Evolutionary conservation across 2,329 filamentous ascomycete genomes (phyloP).

Genomic region (Calonectria pteridis): DNA sequence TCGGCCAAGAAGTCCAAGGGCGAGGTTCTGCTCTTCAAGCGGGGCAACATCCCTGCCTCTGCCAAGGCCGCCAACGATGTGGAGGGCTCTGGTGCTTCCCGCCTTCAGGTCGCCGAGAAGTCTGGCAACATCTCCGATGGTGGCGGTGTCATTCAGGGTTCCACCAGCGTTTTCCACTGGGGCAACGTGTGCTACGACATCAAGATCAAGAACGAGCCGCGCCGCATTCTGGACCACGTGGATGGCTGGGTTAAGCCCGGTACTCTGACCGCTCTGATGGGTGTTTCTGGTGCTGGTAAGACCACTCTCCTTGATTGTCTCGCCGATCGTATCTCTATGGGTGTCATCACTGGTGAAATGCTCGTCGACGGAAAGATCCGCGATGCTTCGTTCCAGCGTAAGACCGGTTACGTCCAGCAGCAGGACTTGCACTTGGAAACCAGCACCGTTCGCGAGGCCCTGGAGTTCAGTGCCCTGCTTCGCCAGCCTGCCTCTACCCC

Average conservation of each 20-base stretch:
- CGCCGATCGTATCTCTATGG: conserved; percentile 79
- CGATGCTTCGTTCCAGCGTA: conserved; percentile 77
- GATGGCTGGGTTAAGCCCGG: conserved; percentile 83
- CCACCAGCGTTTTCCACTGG: conserved; percentile 73
- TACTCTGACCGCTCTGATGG: conserved; percentile 79
- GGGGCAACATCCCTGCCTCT: conserved; percentile 49
- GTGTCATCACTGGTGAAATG: conserved; percentile 78
- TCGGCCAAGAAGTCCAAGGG: conserved; percentile 68
- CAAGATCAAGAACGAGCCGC: conserved; percentile 73
- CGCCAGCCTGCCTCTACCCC: conserved; percentile 59
- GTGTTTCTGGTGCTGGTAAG: conserved; percentile 63
- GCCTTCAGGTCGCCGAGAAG: conserved; percentile 38
- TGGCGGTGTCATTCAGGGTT: conserved; percentile 39
- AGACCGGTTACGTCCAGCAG: conserved; percentile 79
- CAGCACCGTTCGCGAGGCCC: conserved; percentile 61
- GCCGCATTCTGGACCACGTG: conserved; percentile 77
- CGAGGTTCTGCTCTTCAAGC: conserved; percentile 70
- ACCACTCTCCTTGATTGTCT: conserved; percentile 75
- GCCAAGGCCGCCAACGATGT: conserved; percentile 36
- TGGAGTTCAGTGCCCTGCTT: conserved; percentile 57
- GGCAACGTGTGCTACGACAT: conserved; percentile 80
- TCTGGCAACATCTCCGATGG: conserved; percentile 4
- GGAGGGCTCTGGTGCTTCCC: conserved; percentile 36
- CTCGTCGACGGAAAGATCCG: conserved; percentile 76
- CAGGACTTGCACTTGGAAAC: conserved; percentile 64